Evolutionary conservation across 192 early-diverging fungal genomes (phyloP), one percentile per base, ranked within the genome.

Genomic region (Gaertneriomyces sp.): DNA sequence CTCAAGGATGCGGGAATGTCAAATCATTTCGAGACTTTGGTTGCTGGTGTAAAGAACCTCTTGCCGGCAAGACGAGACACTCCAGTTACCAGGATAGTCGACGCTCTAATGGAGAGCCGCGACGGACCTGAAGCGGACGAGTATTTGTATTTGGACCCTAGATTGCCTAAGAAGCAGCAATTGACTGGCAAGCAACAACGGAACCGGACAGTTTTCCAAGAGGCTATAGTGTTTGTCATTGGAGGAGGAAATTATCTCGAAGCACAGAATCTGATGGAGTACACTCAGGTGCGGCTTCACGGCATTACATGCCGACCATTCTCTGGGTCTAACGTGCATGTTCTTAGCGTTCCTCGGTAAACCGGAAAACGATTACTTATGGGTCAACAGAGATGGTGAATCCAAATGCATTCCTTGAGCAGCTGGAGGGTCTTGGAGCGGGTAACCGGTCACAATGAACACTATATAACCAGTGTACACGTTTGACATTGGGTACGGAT

Each of bases 161-260:
- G 73, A 85, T 66, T 82, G 81, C 45, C 52, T 54, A 14, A 61
- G 10, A 33, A 33, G 25, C 25, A 33, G 25, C 25, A 33, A 33
- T 33, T 33, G 25, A 33, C 25, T 33, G 46, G 55, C 40, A 47
- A 45, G n/a, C 47, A 73, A 17, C 46, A 7, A 19, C 42, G 52
- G 25, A 50, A 61, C 17, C 44, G 54, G 8, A 53, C 49, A 2
- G 76, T 85, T 0, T 93, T 90, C 66, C 87, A 92, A 59, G 91
- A 97, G 58, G 95, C 94, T 4, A 89, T 99, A 72, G 97, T 99
- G 20, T 98, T 99, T 86, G 90, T 95, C 9, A 85, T 98, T 45
- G 97, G 97, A 33, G 97, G 97, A 43, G 97, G 97, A 25, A 97
- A 97, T 72, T 99, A 98, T 77, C 78, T 94, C 55, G 97, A 99